Evolutionary conservation across 371 early-diverging fungal species (phyloP), one percentile per base, ranked within the genome.

Genomic region (Mucor circinelloides): DNA sequence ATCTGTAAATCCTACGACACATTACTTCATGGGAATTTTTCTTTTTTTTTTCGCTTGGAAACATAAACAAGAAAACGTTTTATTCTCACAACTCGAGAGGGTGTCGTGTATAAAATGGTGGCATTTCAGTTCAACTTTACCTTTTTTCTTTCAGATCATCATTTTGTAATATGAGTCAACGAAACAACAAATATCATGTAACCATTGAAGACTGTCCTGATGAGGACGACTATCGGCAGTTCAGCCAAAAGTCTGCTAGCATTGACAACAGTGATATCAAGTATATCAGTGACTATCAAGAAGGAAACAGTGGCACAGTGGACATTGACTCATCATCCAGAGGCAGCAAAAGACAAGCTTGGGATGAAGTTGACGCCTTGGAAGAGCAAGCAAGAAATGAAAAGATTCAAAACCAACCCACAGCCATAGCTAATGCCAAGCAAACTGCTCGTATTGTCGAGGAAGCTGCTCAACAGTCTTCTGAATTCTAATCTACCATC

Each of bases 381-480:
- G 70, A 70, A 32, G 66, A 70, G 38, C 61, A 70, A 54, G 70
- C 70, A 27, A 40, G 70, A 42, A 28, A 6, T 30, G 70, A 70
- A 38, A 70, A 66, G 32, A 31, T 66, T n/a, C 66, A 66, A n/a
- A 36, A 70, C n/a, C 70, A 70, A 38, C 25, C 52, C 13, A 61
- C 21, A 8, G 70, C 70, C 17, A 64, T 17, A 13, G 60, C 42
- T n/a, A 69, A 69, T 36, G 69, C 69, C 32, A 55, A 17, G 9
- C 36, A 60, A 44, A 50, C 65, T n/a, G 64, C 69, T 13, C 65
- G 60, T 46, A 69, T 69, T 25, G 50, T 69, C 0, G 32, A 44
- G 36, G 60, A 69, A 34, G 69, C 69, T 4, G 40, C 58, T 42
- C 69, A 64, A 63, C 44, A 44, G 6, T 63, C 56, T 23, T 64